Conservation (phyloP, 2,329 filamentous ascomycete genomes). For the Chaetomiaceae sp. region DNA sequence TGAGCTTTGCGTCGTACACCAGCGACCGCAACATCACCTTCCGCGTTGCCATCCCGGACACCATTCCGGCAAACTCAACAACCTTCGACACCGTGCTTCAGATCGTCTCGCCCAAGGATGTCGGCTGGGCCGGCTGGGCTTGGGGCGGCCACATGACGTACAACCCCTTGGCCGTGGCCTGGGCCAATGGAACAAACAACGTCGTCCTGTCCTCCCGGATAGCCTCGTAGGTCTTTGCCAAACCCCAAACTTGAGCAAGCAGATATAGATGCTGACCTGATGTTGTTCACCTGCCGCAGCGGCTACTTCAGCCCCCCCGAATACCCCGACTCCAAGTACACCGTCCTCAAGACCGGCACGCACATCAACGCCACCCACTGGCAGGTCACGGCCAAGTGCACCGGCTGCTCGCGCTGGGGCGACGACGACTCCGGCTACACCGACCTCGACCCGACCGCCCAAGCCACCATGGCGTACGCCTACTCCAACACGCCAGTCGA, state of each 20-base stretch:
- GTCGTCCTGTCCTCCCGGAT: conserved; percentile 38
- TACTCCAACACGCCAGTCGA: conserved; percentile 34
- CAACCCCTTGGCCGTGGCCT: conserved; percentile 40
- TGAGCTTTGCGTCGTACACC: conserved; percentile 39
- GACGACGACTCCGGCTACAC: conserved; percentile 35
- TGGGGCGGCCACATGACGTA: conserved; percentile 47
- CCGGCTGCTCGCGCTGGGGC: conserved; percentile 38
- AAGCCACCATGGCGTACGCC: conserved; percentile 37
- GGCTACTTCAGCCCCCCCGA: conserved; percentile 31
- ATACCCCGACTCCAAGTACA: conserved; percentile 28
- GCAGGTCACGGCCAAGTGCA: conserved; percentile 35
- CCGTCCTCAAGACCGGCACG: conserved; percentile 33
- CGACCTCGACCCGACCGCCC: conserved; percentile 32
- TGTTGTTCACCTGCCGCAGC: conserved; percentile 26
- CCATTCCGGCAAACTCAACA: conserved; percentile 24
- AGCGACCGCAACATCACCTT: conserved; percentile 33
- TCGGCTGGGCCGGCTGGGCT: conserved; percentile 43
- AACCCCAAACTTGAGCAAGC: not conserved
- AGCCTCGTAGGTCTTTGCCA: conserved; percentile 35
- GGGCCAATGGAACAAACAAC: conserved; percentile 36
- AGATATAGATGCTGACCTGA: not conserved
- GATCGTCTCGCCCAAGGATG: conserved; percentile 36
- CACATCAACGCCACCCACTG: conserved; percentile 36
- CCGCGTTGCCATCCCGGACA: conserved; percentile 32
- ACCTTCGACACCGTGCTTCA: conserved; percentile 33